A percentile compares a stretch with the other conserved stretches of the same genome.
Evolutionary conservation across 1,139 yeast genomes (phyloP).

Genomic region (Candida glucosophila): DNA sequence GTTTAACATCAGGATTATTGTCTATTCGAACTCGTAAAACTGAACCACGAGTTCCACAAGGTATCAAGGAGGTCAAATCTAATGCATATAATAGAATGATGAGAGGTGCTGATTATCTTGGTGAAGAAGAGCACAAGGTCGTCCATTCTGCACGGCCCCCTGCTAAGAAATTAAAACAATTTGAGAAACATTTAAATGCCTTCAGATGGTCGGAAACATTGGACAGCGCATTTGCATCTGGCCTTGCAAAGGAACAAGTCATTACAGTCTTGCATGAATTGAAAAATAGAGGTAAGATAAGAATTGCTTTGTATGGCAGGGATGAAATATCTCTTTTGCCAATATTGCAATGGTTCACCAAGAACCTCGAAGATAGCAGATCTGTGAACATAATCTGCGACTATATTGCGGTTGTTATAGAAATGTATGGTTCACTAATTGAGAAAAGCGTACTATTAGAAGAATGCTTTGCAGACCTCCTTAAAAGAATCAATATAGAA

Average conservation of each 20-base stretch:
- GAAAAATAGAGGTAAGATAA: slow-evolving; percentile 78
- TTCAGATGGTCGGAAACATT: slow-evolving; percentile 92
- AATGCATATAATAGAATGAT: slow-evolving; percentile 67
- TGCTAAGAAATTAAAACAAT: slow-evolving; percentile 60
- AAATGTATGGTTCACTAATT: slow-evolving; percentile 64
- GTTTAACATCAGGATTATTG: slow-evolving; percentile 80
- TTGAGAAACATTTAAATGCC: slow-evolving; percentile 75
- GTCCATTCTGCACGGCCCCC: slow-evolving; percentile 47
- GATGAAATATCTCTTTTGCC: slow-evolving; percentile 86
- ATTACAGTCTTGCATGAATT: slow-evolving; percentile 77
- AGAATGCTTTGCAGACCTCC: slow-evolving; percentile 55
- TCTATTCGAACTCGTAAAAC: slow-evolving; percentile 84
- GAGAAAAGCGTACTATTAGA: slow-evolving; percentile 76
- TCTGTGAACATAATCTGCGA: slow-evolving; percentile 71
- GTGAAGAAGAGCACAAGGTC: slow-evolving; percentile 76
- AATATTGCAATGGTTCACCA: slow-evolving; percentile 72
- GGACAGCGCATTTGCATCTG: slow-evolving; percentile 74
- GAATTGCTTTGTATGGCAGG: slow-evolving; percentile 68
- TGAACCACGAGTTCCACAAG: slow-evolving; percentile 47
- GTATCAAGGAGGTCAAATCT: slow-evolving; percentile 37
- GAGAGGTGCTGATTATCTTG: slow-evolving; percentile 85
- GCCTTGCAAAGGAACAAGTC: slow-evolving; percentile 71
- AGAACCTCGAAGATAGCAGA: slow-evolving; percentile 71
- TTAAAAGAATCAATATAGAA: slow-evolving; percentile 56
- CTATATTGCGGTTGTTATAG: slow-evolving; percentile 73